These are phyloP conservation scores for Glomus cerebriforme DNA, from an alignment of 192 early-diverging fungal genomes.

Conservation along the genomic window DNA sequence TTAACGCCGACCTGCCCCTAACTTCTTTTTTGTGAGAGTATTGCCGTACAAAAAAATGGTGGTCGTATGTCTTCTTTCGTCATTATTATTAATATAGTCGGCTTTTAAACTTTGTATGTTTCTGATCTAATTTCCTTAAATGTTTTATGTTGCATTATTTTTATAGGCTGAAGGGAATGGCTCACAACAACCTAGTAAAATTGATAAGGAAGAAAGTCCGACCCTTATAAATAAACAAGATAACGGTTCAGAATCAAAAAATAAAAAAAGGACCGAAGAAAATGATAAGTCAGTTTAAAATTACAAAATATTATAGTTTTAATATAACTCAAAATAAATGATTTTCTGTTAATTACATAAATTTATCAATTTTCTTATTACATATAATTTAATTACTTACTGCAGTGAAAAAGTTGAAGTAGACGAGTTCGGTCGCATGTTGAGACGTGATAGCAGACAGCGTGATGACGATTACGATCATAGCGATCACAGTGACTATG, in stretches of 20 bases:
- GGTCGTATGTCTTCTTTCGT: neutral
- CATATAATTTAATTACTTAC: neutral
- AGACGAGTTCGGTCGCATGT: conserved; percentile 44
- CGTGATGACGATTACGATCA: neutral
- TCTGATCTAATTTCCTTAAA: neutral
- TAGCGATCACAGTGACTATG: neutral
- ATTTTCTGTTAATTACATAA: neutral
- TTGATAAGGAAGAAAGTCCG: neutral
- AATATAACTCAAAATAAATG: too few species aligned
- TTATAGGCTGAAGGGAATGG: neutral
- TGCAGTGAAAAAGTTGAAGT: conserved; percentile 44
- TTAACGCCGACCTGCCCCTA: neutral
- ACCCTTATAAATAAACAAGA: neutral
- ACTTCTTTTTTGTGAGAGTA: neutral
- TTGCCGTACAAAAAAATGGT: neutral
- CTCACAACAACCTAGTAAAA: neutral
- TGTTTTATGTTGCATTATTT: neutral
- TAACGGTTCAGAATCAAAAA: neutral
- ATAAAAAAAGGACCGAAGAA: neutral
- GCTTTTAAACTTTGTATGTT: neutral
- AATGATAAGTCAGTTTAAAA: conserved; percentile 5
- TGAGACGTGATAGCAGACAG: conserved; percentile 21
- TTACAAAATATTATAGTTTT: too few species aligned
- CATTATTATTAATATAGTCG: neutral
- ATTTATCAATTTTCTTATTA: neutral